Evolutionary conservation across 2,329 filamentous ascomycete species (phyloP), one percentile per base, ranked within the genome.

Genomic region (Diaporthe ilicicola): DNA sequence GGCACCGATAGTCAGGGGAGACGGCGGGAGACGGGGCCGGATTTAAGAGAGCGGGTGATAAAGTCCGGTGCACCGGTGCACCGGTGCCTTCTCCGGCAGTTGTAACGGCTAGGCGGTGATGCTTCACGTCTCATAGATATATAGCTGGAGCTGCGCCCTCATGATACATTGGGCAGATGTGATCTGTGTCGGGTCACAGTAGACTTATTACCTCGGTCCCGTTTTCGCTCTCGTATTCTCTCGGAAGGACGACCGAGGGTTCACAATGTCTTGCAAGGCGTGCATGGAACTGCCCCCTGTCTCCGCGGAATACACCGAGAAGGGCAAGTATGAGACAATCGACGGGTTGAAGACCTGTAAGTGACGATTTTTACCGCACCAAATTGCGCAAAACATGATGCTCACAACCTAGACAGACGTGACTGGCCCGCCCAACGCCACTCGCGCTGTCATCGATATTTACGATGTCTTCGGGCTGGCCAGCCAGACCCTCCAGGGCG

Each of bases 391-490:
- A 59, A 15, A 6, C 8, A 4, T 22, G 8, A 7, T 34, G 22
- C 44, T 37, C 53, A 24, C 44, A 53, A 22, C 4, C 17, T 9
- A 19, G 10, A 71, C 76, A 77, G 84, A 85, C 67, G 76, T 83
- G 5, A 76, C 78, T 3, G 78, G 80, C 44, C 77, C 82, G 39
- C 76, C 76, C 12, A 74, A 77, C 42, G 76, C 81, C 15, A 78
- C 76, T 39, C 78, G 75, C 51, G 84, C 81, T 54, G 78, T 87
- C 12, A 76, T 87, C 22, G 77, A 82, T 70, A 78, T 87, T 70
- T 86, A 84, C 76, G 86, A 87, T 76, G 79, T 86, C 74, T 86
- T 87, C 73, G 83, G 85, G 71, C 73, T 82, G 61, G 76, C 80
- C 56, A 78, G 79, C 9, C 85, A 87, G 75, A 86, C 83, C 3